Evolutionary conservation across 169 alveolate species (phyloP).

Genomic region (Plasmodium vivax): DNA sequence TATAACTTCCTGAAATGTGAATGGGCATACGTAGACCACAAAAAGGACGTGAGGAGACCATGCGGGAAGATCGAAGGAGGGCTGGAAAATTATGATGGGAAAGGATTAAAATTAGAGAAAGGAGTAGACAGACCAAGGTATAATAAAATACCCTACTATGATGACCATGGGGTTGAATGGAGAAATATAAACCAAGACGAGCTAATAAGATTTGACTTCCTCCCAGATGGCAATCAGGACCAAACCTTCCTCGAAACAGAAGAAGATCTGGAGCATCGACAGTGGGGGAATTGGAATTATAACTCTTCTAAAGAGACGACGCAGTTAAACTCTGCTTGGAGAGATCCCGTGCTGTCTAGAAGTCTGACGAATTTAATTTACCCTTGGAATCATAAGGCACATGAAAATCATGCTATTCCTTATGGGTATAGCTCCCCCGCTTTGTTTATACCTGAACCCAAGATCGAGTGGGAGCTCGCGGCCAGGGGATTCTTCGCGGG

Average conservation of each 20-base stretch:
- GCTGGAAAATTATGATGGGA: conserved; percentile 82
- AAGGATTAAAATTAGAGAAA: conserved; percentile 79
- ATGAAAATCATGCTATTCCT: conserved; percentile 62
- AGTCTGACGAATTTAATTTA: conserved; percentile 51
- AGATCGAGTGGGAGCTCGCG: conserved; percentile 79
- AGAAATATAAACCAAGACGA: conserved; percentile 78
- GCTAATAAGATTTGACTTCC: conserved; percentile 76
- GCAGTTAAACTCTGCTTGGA: conserved; percentile 69
- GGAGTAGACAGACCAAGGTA: conserved; percentile 85
- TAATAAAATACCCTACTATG: conserved; percentile 77
- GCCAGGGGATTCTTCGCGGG: conserved; percentile 84
- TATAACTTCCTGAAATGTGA: conserved; percentile 81
- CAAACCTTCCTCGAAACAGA: conserved; percentile 81
- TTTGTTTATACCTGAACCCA: conserved; percentile 79
- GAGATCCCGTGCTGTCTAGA: conserved; percentile 71
- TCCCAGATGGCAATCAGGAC: conserved; percentile 84
- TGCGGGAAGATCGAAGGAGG: conserved; percentile 87
- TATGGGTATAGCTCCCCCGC: conserved; percentile 51
- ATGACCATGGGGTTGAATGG: conserved; percentile 84
- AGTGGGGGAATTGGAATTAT: conserved; percentile 86
- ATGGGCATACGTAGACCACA: conserved; percentile 85
- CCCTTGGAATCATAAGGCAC: conserved; percentile 74
- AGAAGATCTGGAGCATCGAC: conserved; percentile 82
- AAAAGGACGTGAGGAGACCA: conserved; percentile 79
- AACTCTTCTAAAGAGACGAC: conserved; percentile 51